Base-by-base conservation (phyloP, 169 alveolate genomes). In the Plasmodium vivax region DNA sequence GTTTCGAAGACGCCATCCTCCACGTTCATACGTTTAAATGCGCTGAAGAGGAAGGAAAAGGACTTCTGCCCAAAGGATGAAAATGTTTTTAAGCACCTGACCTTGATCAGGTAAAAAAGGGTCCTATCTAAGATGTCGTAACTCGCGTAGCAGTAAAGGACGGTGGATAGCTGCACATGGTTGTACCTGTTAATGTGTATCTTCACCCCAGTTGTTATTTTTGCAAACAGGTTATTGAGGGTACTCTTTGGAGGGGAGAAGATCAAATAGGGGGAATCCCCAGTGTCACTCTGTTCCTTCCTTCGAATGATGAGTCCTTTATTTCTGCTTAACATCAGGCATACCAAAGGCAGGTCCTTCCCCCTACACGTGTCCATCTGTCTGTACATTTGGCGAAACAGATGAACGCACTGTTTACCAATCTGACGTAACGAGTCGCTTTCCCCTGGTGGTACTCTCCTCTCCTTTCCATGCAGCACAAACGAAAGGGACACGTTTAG, bases 31-130 rank as follows among this genome's bases (percentile, higher is more conserved):
- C 79, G 75, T 85, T 85, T 27, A 75, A 75, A 85, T 10, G 83
- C 93, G 23, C 74, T 85, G 51, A 74, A 85, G n/a, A 85, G 56
- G 51, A 74, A 85, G 4, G 93, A 72, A 85, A 85, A 85, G 0
- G 85, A 73, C n/a, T 45, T 85, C 27, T 85, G 80, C 16, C 80
- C 62, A 47, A 85, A 85, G 23, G 85, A 27, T 12, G 68, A 74
- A 34, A 62, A 85, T 73, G 51, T 85, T 85, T 54, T 43, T 23
- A 85, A 74, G 30, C 62, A n/a, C 32, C 93, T 74, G 23, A 85
- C 43, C 58, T 85, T 85, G 30, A 85, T 85, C 12, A 32, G n/a
- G 12, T 85, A 2, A 74, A 34, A 85, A 32, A 85, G 41, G 58
- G n/a, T 12, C 58, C 23, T 47, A 38, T 85, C 93, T 30, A 34